phyloP scores from a whole-genome alignment of 2,329 filamentous ascomycete species.

The Diaporthe destruens region DNA sequence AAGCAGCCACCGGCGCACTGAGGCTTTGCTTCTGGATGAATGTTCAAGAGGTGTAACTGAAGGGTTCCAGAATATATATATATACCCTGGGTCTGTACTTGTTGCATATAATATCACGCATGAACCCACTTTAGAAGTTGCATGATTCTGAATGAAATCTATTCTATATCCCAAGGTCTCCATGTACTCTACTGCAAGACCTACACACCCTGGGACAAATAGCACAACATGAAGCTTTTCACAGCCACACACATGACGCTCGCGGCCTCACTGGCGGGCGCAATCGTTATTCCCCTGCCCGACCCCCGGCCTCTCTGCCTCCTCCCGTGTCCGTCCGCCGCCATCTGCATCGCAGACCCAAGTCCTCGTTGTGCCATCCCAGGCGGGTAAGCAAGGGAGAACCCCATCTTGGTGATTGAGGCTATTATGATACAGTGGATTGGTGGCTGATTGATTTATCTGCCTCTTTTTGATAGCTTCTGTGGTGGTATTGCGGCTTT shows the following conservation, averaged over 20 bases:
- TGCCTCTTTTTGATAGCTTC: not conserved
- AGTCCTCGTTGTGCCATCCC: conserved; percentile 20
- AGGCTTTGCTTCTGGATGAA: not conserved
- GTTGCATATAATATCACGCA: not conserved
- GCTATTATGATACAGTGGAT: too few species aligned
- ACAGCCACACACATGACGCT: not conserved
- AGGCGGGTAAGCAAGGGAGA: conserved; percentile 3
- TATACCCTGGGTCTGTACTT: not conserved
- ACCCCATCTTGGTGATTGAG: too few species aligned
- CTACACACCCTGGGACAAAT: not conserved
- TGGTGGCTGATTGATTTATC: not conserved
- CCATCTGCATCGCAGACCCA: conserved; percentile 35
- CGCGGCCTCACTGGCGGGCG: not conserved
- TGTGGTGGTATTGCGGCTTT: conserved; percentile 31
- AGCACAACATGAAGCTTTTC: not conserved
- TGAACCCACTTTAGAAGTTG: not conserved
- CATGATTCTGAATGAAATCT: too few species aligned
- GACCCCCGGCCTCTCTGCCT: not conserved
- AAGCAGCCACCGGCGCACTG: conserved; percentile 17
- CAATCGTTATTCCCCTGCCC: not conserved
- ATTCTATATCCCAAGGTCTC: too few species aligned
- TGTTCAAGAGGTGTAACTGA: not conserved
- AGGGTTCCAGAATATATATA: not conserved
- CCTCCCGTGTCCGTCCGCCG: conserved; percentile 14
- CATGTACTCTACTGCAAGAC: not conserved